Base-by-base conservation (phyloP, 73 alveolate genomes). In the Symbiodinium natans region DNA sequence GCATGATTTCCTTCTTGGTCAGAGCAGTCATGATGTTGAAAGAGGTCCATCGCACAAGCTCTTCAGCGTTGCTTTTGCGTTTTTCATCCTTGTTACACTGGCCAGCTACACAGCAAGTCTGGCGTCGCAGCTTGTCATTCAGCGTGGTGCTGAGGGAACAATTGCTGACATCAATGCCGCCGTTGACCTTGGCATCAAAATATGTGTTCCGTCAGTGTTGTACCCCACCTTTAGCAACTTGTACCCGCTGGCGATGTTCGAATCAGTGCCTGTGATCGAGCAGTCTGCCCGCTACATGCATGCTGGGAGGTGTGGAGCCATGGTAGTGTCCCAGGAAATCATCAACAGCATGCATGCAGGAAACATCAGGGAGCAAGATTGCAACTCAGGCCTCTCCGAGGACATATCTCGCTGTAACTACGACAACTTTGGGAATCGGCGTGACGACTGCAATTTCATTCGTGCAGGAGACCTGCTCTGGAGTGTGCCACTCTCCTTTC, bases 81-180 rank as follows among this genome's bases (percentile, higher is more conserved):
- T 88, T 25, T 88, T 88, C 74, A 63, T 56, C 39, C 43, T 88
- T 73, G 85, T 88, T 27, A 68, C 86, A 8, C 68, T 88, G 27
- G 95, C 95, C 34, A 88, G 95, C 95, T 88, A 88, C 86, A 88
- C 95, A 9, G 95, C 95, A 33, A 88, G 95, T 52, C 17, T 52
- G 68, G 68, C 68, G 21, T 52, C 68, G 29, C 29, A 17, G 68
- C 68, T 52, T 21, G 68, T 52, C 6, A 52, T 52, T 52, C 68
- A 52, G 68, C 13, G 21, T 27, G 21, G 23, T 27, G 29, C 68
- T 17, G 21, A 27, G 5, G 68, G 29, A 27, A 7, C 23, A 21
- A 52, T 52, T 27, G 21, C 2, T 11, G 13, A 21, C 68, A 52
- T 52, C 68, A 27, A 52, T 21, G 68, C 13, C 21, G 68, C 68